Base-by-base conservation (phyloP, 352 stramenopile genomes). In the Halophytophthora polymorphica region DNA sequence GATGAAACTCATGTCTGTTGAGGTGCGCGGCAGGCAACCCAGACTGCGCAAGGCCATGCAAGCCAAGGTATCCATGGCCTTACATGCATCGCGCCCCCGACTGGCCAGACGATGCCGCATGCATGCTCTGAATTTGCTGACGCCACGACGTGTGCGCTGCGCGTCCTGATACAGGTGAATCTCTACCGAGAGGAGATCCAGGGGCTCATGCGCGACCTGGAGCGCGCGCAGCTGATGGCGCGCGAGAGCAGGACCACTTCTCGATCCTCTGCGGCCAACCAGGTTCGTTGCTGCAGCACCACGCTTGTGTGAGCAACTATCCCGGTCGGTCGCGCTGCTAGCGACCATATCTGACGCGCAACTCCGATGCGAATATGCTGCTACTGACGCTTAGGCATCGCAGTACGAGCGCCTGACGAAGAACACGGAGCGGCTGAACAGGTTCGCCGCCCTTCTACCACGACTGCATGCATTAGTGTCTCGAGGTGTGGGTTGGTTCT, bases 1-100 rank as follows among this genome's bases (percentile, higher is more conserved):
- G 78, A 81, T 92, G 49, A 90, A 90, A 37, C 68, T 90, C 29
- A 90, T 92, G 81, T 84, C 74, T 35, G 67, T 89, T 47, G 77
- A 89, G 64, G 69, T 89, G 47, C 71, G 81, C 14, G 77, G 81
- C 10, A 77, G 84, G 45, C 47, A 69, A 15, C 77, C 78, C 3
- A 74, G 63, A 33, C 41, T 84, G 33, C 66, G 76, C 34, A 91
- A 88, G 56, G 70, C 67, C 6, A 89, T 91, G 81, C 81, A 91
- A 48, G 51, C 69, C 15, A 91, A 91, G 64, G 80, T 73, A 33
- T 43, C 5, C 36, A 0, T 73, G 17, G 11, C 38, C 14, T 36
- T n/a, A n/a, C n/a, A n/a, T n/a, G n/a, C n/a, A n/a, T n/a, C n/a
- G n/a, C n/a, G n/a, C n/a, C n/a, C n/a, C n/a, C n/a, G n/a, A n/a